Evolutionary conservation across 2,329 filamentous ascomycete species (phyloP), one percentile per base, ranked within the genome.

Genomic region (Pseudogymnoascus sp.): DNA sequence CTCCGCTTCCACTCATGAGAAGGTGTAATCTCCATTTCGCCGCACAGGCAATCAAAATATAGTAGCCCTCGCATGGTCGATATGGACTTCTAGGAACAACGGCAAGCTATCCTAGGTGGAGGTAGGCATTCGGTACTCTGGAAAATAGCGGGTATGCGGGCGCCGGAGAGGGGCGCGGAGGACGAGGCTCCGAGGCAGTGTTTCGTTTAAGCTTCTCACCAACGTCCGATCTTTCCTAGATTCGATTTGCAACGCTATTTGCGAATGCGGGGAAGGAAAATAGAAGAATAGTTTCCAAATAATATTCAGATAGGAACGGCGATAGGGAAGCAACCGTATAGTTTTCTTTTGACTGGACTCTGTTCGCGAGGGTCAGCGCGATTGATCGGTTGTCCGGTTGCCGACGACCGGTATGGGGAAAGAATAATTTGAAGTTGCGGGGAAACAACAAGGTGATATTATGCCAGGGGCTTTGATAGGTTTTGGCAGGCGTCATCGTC

Each of bases 31-130:
- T 54, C 44, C 44, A 54, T 54, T 26, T 33, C 44, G 26, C 44
- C 44, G 44, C 26, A 54, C n/a, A 10, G 17, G 44, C n/a, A 54
- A 54, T 54, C n/a, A 54, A 54, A 54, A 54, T 54, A 54, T 54
- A 54, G 44, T 54, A 54, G 31, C 41, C 6, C 41, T 47, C 41
- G 41, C 41, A 47, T 47, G 21, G 33, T 54, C 44, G 9, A 54
- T 17, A 31, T 54, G 7, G 9, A 33, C 2, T 54, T 54, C n/a
- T 17, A 33, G 44, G 44, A 54, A 54, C 44, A 8, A 31, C 29
- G 44, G 44, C 44, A 54, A 29, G 9, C 29, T 54, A 54, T 54
- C 26, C 44, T 26, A 33, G 8, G n/a, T 31, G 4, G 9, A 33
- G 44, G 31, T 13, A 54, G 31, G 26, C 26, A 54, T 17, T 54